phyloP scores from a whole-genome alignment of 495 filamentous ascomycete genomes.

The Evernia prunastri region DNA sequence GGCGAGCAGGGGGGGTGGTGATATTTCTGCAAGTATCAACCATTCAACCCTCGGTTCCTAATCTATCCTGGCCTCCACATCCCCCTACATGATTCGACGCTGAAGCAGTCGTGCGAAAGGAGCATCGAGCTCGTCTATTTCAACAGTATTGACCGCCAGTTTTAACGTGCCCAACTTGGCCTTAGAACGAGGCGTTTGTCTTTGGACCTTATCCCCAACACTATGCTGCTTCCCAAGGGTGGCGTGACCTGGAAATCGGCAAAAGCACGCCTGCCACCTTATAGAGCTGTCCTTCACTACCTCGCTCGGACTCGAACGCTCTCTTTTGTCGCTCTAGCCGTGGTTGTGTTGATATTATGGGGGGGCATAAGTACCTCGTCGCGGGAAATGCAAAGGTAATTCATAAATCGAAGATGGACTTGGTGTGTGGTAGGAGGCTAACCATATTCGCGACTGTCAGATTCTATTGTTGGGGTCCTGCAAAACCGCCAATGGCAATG shows the following conservation, averaged over 20 bases:
- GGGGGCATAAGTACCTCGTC: slow-evolving; percentile 75
- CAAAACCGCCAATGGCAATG: slow-evolving; percentile 92
- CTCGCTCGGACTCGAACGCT: slow-evolving; percentile 75
- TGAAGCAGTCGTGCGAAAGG: slow-evolving; percentile 7
- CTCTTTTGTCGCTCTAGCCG: slow-evolving; percentile 63
- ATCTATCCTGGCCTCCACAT: slow-evolving; percentile 9
- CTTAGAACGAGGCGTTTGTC: slow-evolving; percentile 16
- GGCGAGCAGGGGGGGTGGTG: background rate
- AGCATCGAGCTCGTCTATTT: background rate
- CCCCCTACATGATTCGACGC: slow-evolving; percentile 3
- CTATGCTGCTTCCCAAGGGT: slow-evolving; percentile 78
- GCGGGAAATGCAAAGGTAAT: slow-evolving; percentile 83
- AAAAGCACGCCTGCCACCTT: slow-evolving; percentile 71
- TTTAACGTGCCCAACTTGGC: slow-evolving; percentile 1
- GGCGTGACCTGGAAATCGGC: slow-evolving; percentile 92
- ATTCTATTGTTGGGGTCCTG: slow-evolving; percentile 94
- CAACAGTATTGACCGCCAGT: slow-evolving; percentile 4
- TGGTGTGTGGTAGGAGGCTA: background rate
- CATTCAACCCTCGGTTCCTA: background rate
- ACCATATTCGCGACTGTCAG: slow-evolving; percentile 39
- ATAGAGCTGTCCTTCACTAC: slow-evolving; percentile 69
- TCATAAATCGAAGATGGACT: background rate
- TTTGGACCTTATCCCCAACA: slow-evolving; percentile 17
- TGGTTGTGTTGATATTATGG: slow-evolving; percentile 81
- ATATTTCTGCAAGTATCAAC: slow-evolving; percentile 3